Base-by-base conservation (phyloP, 495 filamentous ascomycete species). In the Penicillium turbatum region DNA sequence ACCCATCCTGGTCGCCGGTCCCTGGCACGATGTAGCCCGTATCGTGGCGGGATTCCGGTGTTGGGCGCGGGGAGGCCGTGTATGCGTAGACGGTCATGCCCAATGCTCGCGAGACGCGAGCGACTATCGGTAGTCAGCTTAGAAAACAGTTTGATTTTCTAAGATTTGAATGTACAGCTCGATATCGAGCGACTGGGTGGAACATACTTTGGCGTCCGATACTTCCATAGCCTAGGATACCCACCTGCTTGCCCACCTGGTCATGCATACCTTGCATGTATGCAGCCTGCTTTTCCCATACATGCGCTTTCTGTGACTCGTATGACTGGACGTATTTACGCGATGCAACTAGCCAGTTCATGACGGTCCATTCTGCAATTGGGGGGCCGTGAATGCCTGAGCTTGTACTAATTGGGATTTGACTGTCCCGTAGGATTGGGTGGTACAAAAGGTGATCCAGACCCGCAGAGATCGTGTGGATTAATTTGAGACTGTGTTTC, bases 21-120 rank as follows among this genome's bases (percentile, higher is more conserved):
- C 86, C 85, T 0, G 88, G 84, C 0, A 90, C 81, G 54, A 86
- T 82, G 60, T 85, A 95, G 2, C 82, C 81, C 4, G 67, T 66
- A 61, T 92, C 88, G 42, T 68, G 73, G 35, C 80, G 81, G 11
- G 80, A 79, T 47, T 78, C 78, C 0, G 77, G 73, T 1, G 81
- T 82, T 2, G 54, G 41, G 7, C 80, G 77, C 0, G 85, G 79
- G 5, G 77, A 78, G 2, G 86, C 87, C 1, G 90, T 95, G 73
- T 88, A 91, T 9, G 89, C 90, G 55, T 90, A 77, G 15, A 96
- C 83, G 24, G 84, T 79, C 84, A 90, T 91, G 3, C 90, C 90
- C 55, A 93, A 66, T 5, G 86, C 86, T 4, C 79, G 76, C 4
- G 80, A 82, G 1, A 93, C 76, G 13, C 85, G 79, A 17, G 80